These are phyloP conservation scores for Penicillium lividum DNA, from an alignment of 495 filamentous ascomycete genomes.

Conservation along the genomic window DNA sequence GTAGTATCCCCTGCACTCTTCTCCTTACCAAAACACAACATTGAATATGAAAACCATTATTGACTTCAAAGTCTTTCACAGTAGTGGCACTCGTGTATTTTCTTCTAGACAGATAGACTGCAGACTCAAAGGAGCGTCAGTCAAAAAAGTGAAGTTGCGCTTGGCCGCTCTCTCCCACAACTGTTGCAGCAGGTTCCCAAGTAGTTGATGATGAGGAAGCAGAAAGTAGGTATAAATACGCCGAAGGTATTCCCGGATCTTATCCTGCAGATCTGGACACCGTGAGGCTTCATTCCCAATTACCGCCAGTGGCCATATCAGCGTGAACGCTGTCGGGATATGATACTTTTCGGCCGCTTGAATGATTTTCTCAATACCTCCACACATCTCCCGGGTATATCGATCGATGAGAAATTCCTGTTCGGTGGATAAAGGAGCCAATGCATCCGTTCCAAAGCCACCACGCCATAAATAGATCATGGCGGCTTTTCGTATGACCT, in stretches of 20 bases:
- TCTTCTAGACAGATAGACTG: neutral
- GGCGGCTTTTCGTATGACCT: neutral
- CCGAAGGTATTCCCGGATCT: neutral
- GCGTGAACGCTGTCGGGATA: neutral
- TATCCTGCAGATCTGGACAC: neutral
- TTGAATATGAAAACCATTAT: too few relatives aligned
- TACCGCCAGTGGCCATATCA: constrained; percentile 1
- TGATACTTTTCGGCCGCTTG: constrained; percentile 2
- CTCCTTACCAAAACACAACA: too few relatives aligned
- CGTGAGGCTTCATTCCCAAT: constrained; percentile 1
- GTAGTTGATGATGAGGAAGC: neutral
- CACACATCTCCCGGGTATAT: neutral
- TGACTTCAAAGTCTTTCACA: neutral
- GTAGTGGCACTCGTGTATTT: neutral
- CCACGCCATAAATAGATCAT: constrained; percentile 1
- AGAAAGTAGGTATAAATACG: neutral
- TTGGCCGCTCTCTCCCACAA: neutral
- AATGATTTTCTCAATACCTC: neutral
- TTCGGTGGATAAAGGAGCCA: neutral
- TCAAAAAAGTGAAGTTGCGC: too few relatives aligned
- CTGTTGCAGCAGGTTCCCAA: neutral
- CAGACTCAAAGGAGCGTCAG: neutral
- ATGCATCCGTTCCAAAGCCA: neutral
- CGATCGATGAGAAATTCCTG: neutral
- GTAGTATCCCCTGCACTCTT: too few relatives aligned